phyloP scores from a whole-genome alignment of 2,329 filamentous ascomycete species.

The Didymella pomorum region DNA sequence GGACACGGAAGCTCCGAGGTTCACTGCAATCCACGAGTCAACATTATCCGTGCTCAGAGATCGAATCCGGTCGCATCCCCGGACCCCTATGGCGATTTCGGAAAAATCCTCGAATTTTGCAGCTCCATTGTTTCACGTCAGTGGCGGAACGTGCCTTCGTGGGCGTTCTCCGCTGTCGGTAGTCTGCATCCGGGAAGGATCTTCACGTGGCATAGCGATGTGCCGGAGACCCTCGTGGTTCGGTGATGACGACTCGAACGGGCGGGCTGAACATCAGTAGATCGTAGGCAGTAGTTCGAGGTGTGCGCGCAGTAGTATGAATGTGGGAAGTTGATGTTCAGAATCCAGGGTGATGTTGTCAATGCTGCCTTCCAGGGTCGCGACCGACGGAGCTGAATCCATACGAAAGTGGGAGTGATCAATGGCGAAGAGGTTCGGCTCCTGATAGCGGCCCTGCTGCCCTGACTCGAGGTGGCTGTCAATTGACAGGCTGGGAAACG shows the following conservation, averaged over 20 bases:
- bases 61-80: background rate
- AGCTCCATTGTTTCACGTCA: constrained; percentile 14
- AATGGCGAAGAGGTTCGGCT: background rate
- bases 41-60: background rate
- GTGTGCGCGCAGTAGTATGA: background rate
- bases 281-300: background rate
- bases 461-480: constrained; percentile 2
- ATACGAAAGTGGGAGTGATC: background rate
- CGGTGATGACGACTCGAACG: constrained; percentile 13
- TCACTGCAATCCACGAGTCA: constrained; percentile 6
- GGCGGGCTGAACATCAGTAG: background rate
- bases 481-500: background rate
- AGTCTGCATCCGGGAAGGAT: constrained; percentile 6
- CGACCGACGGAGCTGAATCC: background rate
- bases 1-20: constrained; percentile 4
- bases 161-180: background rate
- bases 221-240: constrained; percentile 2
- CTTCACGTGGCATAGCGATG: constrained; percentile 4
- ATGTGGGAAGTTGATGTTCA: background rate
- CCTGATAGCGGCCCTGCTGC: background rate
- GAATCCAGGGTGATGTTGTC: background rate
- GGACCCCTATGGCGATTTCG: background rate
- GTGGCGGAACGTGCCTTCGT: constrained; percentile 1
- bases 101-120: constrained; percentile 3
- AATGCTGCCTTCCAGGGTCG: background rate